phyloP scores from a whole-genome alignment of 2,329 filamentous ascomycete species.

The Coniochaeta sp. region DNA sequence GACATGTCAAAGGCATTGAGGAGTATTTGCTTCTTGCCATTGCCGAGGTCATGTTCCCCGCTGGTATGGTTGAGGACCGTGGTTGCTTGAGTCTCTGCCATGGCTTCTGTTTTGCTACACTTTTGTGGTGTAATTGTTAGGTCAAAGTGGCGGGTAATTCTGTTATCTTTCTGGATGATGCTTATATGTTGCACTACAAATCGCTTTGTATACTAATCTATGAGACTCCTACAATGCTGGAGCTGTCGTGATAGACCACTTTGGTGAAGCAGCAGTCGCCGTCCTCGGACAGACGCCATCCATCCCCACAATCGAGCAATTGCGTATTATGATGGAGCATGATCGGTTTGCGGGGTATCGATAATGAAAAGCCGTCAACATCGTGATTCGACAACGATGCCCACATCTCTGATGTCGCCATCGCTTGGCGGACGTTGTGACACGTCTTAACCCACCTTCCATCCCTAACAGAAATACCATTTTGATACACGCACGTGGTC shows the following conservation, averaged over 20 bases:
- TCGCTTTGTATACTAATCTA: not conserved
- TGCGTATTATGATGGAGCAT: not conserved
- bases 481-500: no score
- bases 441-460: not conserved
- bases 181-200: not conserved
- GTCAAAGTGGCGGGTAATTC: not conserved
- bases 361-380: not conserved
- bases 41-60: slow-evolving; percentile 6
- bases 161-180: not conserved
- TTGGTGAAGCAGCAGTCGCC: not conserved
- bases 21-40: slow-evolving; percentile 45
- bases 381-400: not conserved
- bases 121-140: not conserved
- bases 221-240: no score
- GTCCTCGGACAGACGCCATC: not conserved
- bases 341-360: not conserved
- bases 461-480: no score
- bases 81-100: slow-evolving; percentile 1
- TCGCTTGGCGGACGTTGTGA: slow-evolving; percentile 2
- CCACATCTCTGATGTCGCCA: slow-evolving; percentile 1
- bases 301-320: not conserved
- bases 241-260: not conserved
- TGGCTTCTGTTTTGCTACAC: not conserved
- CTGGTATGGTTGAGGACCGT: not conserved
- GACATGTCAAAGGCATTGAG: slow-evolving; percentile 62